Evolutionary conservation across 2,329 filamentous ascomycete species (phyloP).

Genomic region (Epichloe gansuensis): DNA sequence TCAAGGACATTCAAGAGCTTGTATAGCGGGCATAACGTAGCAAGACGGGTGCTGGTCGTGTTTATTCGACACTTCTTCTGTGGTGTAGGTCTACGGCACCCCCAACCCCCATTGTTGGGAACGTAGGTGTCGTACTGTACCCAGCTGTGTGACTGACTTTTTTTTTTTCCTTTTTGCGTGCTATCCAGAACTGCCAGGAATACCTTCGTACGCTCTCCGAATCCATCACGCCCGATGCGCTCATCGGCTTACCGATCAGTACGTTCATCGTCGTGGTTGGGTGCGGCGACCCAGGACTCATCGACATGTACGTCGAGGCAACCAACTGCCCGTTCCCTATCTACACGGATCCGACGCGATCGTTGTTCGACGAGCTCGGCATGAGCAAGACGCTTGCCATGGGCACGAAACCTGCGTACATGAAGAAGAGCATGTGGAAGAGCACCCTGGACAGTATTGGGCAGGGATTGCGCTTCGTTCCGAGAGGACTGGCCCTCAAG

Average conservation of each 20-base stretch:
- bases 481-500: constrained; percentile 45
- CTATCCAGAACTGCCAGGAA: constrained; percentile 58
- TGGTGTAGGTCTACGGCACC: constrained; percentile 41
- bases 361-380: constrained; percentile 53
- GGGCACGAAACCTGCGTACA: constrained; percentile 52
- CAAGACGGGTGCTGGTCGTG: constrained; percentile 51
- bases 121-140: too few species aligned
- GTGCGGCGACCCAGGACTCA: constrained; percentile 57
- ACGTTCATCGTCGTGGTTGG: constrained; percentile 60
- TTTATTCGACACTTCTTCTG: constrained; percentile 76
- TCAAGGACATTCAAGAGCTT: constrained; percentile 50
- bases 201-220: constrained; percentile 53
- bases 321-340: constrained; percentile 61
- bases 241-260: constrained; percentile 36
- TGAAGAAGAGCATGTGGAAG: constrained; percentile 41
- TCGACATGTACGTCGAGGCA: constrained; percentile 50
- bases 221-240: constrained; percentile 40
- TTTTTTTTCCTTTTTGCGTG: neutral
- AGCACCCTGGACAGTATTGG: constrained; percentile 39
- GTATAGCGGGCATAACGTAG: constrained; percentile 42
- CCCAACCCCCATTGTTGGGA: neutral
- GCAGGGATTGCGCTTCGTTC: constrained; percentile 48
- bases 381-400: constrained; percentile 54
- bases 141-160: neutral
- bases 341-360: constrained; percentile 60